Evolutionary conservation across 1,284 basidiomycete species (phyloP).

Genomic region (Ganoderma resinaceum): DNA sequence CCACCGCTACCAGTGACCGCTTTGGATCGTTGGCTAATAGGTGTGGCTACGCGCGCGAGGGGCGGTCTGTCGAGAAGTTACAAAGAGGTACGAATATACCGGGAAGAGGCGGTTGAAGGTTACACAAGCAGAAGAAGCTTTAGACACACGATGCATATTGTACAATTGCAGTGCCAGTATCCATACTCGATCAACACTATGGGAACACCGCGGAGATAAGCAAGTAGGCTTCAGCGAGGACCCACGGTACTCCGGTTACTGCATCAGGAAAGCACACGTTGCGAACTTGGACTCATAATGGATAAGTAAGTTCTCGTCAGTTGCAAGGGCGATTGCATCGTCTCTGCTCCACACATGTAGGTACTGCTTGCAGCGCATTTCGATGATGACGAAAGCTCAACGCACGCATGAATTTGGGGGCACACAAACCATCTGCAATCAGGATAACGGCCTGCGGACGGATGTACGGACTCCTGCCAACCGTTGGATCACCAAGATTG

Average conservation of each 20-base stretch:
- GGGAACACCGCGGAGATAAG: background rate
- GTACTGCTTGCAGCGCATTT: background rate
- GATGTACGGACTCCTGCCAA: background rate
- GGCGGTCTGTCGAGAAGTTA: background rate
- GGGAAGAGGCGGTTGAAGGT: background rate
- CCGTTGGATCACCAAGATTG: background rate
- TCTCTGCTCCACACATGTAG: background rate
- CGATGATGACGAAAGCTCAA: background rate
- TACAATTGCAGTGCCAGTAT: background rate
- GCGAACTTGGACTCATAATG: background rate
- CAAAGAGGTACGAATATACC: background rate
- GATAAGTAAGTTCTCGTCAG: background rate
- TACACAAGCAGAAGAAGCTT: background rate
- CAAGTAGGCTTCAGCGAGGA: background rate
- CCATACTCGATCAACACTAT: background rate
- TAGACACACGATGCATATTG: background rate
- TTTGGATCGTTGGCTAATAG: background rate
- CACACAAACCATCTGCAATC: background rate
- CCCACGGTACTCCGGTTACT: background rate
- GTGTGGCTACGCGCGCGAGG: background rate
- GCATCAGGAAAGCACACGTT: background rate
- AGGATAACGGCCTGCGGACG: background rate
- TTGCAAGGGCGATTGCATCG: background rate
- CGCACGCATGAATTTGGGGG: background rate
- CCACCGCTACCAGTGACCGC: conserved; percentile 1